Evolutionary conservation across 2,329 filamentous ascomycete genomes (phyloP), one percentile per base, ranked within the genome.

Genomic region (Cyanodermella asteris): DNA sequence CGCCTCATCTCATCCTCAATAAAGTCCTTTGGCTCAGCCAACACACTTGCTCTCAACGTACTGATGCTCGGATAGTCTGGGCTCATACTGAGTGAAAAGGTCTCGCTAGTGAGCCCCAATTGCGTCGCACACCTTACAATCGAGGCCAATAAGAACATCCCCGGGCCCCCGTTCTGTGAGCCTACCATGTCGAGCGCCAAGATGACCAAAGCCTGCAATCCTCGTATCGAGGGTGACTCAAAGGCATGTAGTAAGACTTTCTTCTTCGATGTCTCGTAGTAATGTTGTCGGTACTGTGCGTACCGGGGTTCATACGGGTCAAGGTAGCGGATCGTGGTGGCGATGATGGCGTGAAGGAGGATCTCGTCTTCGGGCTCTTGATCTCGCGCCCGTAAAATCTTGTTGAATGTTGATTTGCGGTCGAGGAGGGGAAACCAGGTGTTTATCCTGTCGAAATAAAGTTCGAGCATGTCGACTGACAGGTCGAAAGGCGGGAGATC

Each of bases 361-460:
- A 91, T 73, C 20, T 73, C 63, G 41, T 91, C 81, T 2, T 73
- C 70, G 46, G 90, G 77, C 18, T 82, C 74, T 2, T 87, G 53
- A 2, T 71, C 64, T 0, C 70, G 66, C 1, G 72, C 65, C 0
- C 78, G 78, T 36, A 91, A 91, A 0, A 91, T 57, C 1, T 70
- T 68, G 37, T 91, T 76, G 6, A 91, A 48, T 0, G 80, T 91
- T 4, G 73, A 70, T 39, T 76, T 70, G 13, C 78, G 67, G 46
- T 91, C 78, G n/a, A 91, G 55, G 13, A 91, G 87, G 0, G 82
- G 81, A 42, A 80, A 91, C 72, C 74, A 81, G 0, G 72, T 73
- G 39, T 80, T 78, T 42, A 80, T 65, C 38, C 80, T 69, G 33
- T 77, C 75, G 39, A 81, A 81, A 42, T 77, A 81, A 1, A 80